Base-by-base conservation (phyloP, 305 asterid genomes). In the Withania somnifera region DNA sequence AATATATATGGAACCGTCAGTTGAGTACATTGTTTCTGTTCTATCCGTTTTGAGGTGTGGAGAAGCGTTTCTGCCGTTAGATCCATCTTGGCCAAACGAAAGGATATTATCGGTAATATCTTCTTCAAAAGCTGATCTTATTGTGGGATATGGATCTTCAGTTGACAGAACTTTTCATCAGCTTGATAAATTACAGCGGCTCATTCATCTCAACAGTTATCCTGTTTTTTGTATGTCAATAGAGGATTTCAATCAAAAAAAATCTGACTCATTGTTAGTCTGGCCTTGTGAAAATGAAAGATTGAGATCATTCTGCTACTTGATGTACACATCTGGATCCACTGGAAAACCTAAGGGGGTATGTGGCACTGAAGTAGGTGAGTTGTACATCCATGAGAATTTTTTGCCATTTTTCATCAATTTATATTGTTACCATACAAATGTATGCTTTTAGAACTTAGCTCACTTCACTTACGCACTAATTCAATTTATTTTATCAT, bases 271-370 rank as follows among this genome's bases (percentile, higher is more conserved):
- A 1, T 81, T 81, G 51, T 83, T 88, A 66, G 88, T 38, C 38
- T 95, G 97, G 96, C 98, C 97, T 80, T 94, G 98, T 87, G 90
- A 92, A 89, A 81, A 86, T 78, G 88, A 86, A 90, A 82, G 81
- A 79, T 82, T 87, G 53, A 91, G 95, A 85, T 85, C 93, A 53
- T 95, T 94, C 85, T 93, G 98, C 91, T 95, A 95, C 90, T 84
- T 94, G 91, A 91, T 95, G 90, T 92, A 90, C 91, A 95, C 99
- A 56, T 95, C 98, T 53, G 99, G 99, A 80, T 94, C 99, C 81
- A 90, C 93, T 22, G 99, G 99, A 84, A 82, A 87, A 82, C 98
- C 99, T 77, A 95, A 93, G 89, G 97, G 97, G 86, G 94, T 95
- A 84, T 94, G 99, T 85, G 99, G 99, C 79, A 94, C 98, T 51